Conservation (phyloP, 2,329 filamentous ascomycete genomes). For the Curvularia hawaiiensis region DNA sequence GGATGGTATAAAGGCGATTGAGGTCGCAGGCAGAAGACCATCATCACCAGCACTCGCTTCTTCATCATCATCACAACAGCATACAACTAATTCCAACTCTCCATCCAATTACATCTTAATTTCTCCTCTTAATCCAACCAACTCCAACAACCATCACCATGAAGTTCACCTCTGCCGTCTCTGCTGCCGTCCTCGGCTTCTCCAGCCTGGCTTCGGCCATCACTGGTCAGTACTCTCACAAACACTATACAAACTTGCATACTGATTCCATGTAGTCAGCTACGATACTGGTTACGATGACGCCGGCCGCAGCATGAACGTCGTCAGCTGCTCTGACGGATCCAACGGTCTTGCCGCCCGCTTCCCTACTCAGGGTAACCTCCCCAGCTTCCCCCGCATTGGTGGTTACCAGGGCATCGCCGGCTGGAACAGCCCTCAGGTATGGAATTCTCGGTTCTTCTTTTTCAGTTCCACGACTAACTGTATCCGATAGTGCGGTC, state of each 20-base stretch:
- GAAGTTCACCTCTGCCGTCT: slow-evolving; percentile 39
- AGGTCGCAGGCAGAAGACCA: slow-evolving; percentile 14
- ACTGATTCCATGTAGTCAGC: slow-evolving; percentile 56
- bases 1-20: slow-evolving; percentile 35
- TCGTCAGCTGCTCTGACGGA: slow-evolving; percentile 71
- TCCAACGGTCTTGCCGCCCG: slow-evolving; percentile 67
- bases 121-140: not conserved
- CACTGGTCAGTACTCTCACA: slow-evolving; percentile 16
- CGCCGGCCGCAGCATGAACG: slow-evolving; percentile 57
- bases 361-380: slow-evolving; percentile 57
- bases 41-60: slow-evolving; percentile 21
- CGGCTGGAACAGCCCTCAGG: slow-evolving; percentile 51
- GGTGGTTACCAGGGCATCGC: slow-evolving; percentile 56
- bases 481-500: slow-evolving; percentile 49
- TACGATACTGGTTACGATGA: slow-evolving; percentile 77
- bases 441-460: not conserved
- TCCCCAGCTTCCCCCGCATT: slow-evolving; percentile 56
- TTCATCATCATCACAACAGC: slow-evolving; percentile 3
- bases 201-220: slow-evolving; percentile 42
- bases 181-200: slow-evolving; percentile 33
- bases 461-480: not conserved
- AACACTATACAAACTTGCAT: not conserved
- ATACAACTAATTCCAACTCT: slow-evolving; percentile 6
- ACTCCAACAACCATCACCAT: slow-evolving; percentile 29
- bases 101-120: slow-evolving; percentile 3